Evolutionary conservation across 495 filamentous ascomycete species (phyloP), one percentile per base, ranked within the genome.

Genomic region (Hypoxylon cercidicola): DNA sequence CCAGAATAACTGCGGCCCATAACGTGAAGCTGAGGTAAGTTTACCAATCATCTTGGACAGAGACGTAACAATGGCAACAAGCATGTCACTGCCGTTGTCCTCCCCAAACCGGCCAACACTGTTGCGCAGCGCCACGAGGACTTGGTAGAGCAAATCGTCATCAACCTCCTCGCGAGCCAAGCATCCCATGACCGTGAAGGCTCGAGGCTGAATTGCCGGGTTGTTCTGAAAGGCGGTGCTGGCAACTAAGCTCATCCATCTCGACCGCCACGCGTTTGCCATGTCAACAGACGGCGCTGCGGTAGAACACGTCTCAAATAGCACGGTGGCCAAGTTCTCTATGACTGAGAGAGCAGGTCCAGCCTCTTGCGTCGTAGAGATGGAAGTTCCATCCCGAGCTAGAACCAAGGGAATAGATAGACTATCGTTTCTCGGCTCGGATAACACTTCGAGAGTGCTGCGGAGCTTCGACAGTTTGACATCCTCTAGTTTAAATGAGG

Each of bases 141-240:
- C 85, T 65, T 89, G 87, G 65, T 89, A 89, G 13, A 89, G 82
- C 34, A 89, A 70, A 62, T 89, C 87, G 54, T 89, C 87, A 52
- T 89, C 87, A 0, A 88, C 86, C 69, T 88, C 86, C 66, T 88
- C 87, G 10, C 84, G 79, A 30, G 87, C 87, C 4, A 89, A 75
- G 57, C 87, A 89, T 10, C 87, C 87, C 87, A 89, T 89, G 32
- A 89, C 86, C 0, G 87, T 84, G 57, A 89, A 89, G 21, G 87
- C 87, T 18, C 85, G 77, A 15, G 87, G 85, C 67, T 89, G 87
- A 48, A 89, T 87, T 4, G 87, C 85, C 11, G 86, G 87, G 64
- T 89, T 89, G 64, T 85, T 89, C 72, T 89, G 87, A 70, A 89
- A 89, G 2, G 87, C 87, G 2, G 87, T 89, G 69, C 85, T 88